These are phyloP conservation scores for Polyplosphaeria fusca DNA, from an alignment of 495 filamentous ascomycete species.

Conservation along the genomic window DNA sequence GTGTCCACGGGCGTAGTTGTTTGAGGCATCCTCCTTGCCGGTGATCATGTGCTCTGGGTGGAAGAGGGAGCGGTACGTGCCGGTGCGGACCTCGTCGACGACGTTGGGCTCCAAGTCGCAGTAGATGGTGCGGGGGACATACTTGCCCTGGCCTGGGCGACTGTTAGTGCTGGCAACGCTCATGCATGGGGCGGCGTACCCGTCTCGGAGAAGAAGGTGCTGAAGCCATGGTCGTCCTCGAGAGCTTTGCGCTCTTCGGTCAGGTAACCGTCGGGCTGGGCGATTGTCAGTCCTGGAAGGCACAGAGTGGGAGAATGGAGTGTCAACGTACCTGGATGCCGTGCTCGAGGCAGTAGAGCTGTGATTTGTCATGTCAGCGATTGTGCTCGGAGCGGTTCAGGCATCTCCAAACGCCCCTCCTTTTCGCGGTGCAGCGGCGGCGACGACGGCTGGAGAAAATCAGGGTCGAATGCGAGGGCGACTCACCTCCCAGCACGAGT, in stretches of 20 bases:
- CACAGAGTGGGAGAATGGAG: constrained; percentile 37
- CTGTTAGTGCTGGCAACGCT: constrained; percentile 16
- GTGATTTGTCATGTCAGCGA: constrained; percentile 28
- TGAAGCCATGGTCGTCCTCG: constrained; percentile 95
- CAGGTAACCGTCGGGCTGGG: constrained; percentile 94
- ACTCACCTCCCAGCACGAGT: constrained; percentile 99
- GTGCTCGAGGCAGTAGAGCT: constrained; percentile 99
- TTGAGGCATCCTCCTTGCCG: constrained; percentile 98
- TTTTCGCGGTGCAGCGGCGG: not conserved
- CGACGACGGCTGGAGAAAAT: too few species aligned
- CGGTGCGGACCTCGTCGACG: constrained; percentile 98
- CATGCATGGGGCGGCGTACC: constrained; percentile 55
- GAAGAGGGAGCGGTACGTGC: constrained; percentile 92
- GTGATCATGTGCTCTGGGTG: constrained; percentile 99
- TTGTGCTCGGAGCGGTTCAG: constrained; percentile 10
- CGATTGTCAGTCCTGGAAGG: constrained; percentile 43
- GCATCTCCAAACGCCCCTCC: constrained; percentile 22
- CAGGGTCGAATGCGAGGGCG: not conserved
- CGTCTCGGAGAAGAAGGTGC: constrained; percentile 99
- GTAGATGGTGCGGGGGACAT: constrained; percentile 98
- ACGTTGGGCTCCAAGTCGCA: constrained; percentile 99
- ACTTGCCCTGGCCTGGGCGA: constrained; percentile 85
- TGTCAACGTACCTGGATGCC: constrained; percentile 83
- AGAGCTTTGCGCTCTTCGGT: constrained; percentile 93
- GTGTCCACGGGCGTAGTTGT: constrained; percentile 98